Conservation (phyloP, 192 early-diverging fungal genomes). For the Coemansia sp. region DNA sequence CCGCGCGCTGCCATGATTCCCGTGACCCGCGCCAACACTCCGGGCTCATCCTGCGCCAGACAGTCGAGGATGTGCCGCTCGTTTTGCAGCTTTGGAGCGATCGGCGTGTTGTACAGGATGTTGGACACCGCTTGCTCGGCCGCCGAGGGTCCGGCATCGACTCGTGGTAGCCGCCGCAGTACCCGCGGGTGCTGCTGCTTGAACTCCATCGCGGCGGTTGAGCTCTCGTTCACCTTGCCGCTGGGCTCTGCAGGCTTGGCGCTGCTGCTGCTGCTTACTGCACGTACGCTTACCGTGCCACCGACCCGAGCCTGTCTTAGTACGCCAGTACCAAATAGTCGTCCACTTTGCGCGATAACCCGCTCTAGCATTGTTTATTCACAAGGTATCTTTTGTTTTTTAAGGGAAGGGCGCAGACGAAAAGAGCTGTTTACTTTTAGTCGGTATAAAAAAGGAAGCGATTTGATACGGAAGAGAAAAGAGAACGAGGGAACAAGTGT, state of each 20-base stretch:
- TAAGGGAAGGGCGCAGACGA: not conserved
- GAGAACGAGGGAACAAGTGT: not conserved
- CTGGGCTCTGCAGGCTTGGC: conserved; percentile 5
- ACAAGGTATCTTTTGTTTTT: not conserved
- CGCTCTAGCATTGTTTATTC: conserved; percentile 23
- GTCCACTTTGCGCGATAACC: conserved; percentile 10
- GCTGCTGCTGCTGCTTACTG: conserved; percentile 13
- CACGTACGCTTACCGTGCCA: not conserved
- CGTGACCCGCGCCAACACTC: conserved; percentile 74
- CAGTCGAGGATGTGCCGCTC: conserved; percentile 88
- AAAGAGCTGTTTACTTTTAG: not conserved
- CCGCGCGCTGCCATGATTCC: conserved; percentile 92
- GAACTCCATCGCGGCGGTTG: conserved; percentile 52
- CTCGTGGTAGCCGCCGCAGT: conserved; percentile 49
- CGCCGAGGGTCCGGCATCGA: conserved; percentile 57
- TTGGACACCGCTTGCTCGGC: conserved; percentile 95
- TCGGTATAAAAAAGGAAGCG: not conserved
- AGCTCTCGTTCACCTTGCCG: conserved; percentile 50
- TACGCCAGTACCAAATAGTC: not conserved
- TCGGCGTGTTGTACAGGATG: conserved; percentile 96
- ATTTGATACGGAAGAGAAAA: not conserved
- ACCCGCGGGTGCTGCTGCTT: conserved; percentile 56
- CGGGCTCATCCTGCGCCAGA: conserved; percentile 90
- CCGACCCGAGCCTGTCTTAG: not conserved
- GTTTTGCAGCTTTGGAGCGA: conserved; percentile 61